Base-by-base conservation (phyloP, 2,329 filamentous ascomycete species). In the Elsinoe necatrix region DNA sequence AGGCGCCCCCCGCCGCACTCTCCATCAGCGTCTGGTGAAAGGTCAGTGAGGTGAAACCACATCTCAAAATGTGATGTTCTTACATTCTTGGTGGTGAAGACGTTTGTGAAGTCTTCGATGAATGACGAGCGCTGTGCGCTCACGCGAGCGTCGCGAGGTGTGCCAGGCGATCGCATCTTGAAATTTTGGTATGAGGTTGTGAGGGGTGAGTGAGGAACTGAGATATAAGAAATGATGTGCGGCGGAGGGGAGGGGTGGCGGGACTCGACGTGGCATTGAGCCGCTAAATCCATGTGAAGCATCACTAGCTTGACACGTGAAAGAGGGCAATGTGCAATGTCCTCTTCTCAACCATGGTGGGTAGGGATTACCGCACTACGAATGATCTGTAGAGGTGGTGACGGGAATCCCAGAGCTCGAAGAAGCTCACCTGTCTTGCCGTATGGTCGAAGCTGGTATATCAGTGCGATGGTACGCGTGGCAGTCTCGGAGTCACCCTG, bases 271-370 rank as follows among this genome's bases (percentile, higher is more conserved):
- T 52, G 48, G 48, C 48, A 52, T 27, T 14, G 31, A 37, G 16
- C 16, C 16, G 31, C 14, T 18, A 18, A 39, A 18, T 35, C 25
- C 7, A 34, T 35, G 16, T 39, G 31, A 52, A 11, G 45, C 27
- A 34, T 16, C 25, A 45, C 41, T 34, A 16, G 25, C 45, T 50
- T 50, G 45, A 50, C 48, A 52, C 39, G 48, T 52, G 48, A 52
- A 52, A 20, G 48, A 14, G 29, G 31, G 7, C 31, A 8, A 52
- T 39, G 25, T n/a, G 16, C 20, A 27, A n/a, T 21, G 12, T 23
- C n/a, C 14, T 21, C 20, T 27, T 21, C 3, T 4, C 39, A 20
- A 42, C n/a, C 14, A 8, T 5, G 35, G n/a, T n/a, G n/a, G n/a
- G n/a, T n/a, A n/a, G n/a, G n/a, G n/a, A n/a, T n/a, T n/a, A 14